Conservation (phyloP, 1,139 yeast species). For the Zygoascus meyerae region DNA sequence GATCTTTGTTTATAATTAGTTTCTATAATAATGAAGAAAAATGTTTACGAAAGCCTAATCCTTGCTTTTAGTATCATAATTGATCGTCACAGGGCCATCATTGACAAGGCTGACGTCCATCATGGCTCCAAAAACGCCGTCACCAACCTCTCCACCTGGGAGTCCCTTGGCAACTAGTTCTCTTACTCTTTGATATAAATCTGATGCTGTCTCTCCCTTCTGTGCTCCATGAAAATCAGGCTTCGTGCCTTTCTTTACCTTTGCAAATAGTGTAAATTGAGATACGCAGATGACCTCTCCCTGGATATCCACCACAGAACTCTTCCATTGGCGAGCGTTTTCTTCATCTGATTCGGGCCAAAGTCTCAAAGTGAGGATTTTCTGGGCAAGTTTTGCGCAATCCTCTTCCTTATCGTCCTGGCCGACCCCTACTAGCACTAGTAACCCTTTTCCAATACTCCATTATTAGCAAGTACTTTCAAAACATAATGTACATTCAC, state of each 20-base stretch:
- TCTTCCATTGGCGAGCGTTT: slow-evolving; percentile 57
- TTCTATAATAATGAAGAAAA: not conserved
- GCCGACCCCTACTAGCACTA: slow-evolving; percentile 80
- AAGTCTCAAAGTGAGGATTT: slow-evolving; percentile 56
- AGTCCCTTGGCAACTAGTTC: slow-evolving; percentile 41
- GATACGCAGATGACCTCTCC: slow-evolving; percentile 61
- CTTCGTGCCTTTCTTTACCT: slow-evolving; percentile 79
- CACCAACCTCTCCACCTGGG: slow-evolving; percentile 59
- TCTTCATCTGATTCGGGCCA: slow-evolving; percentile 56
- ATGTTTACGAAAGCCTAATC: not conserved
- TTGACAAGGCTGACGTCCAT: slow-evolving; percentile 86
- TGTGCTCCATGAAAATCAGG: slow-evolving; percentile 93
- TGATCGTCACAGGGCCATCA: slow-evolving; percentile 78
- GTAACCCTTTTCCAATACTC: slow-evolving; percentile 65
- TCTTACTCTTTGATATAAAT: slow-evolving; percentile 60
- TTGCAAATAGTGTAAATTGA: slow-evolving; percentile 84
- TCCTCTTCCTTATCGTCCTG: slow-evolving; percentile 71
- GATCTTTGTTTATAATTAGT: not conserved
- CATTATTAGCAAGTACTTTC: not conserved
- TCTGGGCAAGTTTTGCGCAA: slow-evolving; percentile 60
- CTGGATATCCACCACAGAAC: slow-evolving; percentile 43
- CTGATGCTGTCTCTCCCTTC: slow-evolving; percentile 64
- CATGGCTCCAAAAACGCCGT: slow-evolving; percentile 94
- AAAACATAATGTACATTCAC: not conserved
- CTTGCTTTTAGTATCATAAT: slow-evolving; percentile 54